Percentiles rank a stretch among this genome's conserved stretches.
Conservation (phyloP, 108 stramenopile genomes). For the Pseudonitzschia delicatissima region DNA sequence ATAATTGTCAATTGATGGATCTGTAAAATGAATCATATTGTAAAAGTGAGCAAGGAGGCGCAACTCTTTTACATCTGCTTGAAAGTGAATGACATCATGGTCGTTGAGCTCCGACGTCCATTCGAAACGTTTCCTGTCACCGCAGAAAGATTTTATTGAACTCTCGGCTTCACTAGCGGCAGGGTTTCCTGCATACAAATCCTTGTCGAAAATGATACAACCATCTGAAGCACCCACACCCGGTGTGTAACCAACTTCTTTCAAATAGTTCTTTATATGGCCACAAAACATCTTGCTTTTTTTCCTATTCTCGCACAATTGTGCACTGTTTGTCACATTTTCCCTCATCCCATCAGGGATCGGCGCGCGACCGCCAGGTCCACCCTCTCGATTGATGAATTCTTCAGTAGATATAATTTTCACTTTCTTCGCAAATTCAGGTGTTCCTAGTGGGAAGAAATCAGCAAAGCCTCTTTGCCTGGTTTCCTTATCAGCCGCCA, state of each 20-base stretch:
- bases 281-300: conserved; percentile 26
- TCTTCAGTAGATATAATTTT: conserved; percentile 55
- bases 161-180: conserved; percentile 10
- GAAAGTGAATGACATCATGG: conserved; percentile 62
- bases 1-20: conserved; percentile 60
- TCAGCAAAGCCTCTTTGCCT: conserved; percentile 69
- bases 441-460: conserved; percentile 66
- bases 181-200: conserved; percentile 34
- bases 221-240: conserved; percentile 35
- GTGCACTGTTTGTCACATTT: conserved; percentile 35
- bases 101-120: conserved; percentile 40
- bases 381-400: conserved; percentile 57
- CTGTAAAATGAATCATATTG: conserved; percentile 66
- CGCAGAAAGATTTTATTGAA: conserved; percentile 28
- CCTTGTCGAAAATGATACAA: conserved; percentile 71
- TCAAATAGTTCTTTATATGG: conserved; percentile 49
- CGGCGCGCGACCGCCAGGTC: conserved; percentile 45
- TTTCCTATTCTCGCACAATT: conserved; percentile 46
- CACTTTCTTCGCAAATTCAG: conserved; percentile 47
- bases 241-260: conserved; percentile 42
- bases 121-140: conserved; percentile 4
- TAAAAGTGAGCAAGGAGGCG: conserved; percentile 87
- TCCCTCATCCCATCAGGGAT: conserved; percentile 42
- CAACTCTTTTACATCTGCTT: conserved; percentile 49
- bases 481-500: conserved; percentile 45